Conservation (phyloP, 768 basidiomycete species). For the Xerocomellus amylosporus region DNA sequence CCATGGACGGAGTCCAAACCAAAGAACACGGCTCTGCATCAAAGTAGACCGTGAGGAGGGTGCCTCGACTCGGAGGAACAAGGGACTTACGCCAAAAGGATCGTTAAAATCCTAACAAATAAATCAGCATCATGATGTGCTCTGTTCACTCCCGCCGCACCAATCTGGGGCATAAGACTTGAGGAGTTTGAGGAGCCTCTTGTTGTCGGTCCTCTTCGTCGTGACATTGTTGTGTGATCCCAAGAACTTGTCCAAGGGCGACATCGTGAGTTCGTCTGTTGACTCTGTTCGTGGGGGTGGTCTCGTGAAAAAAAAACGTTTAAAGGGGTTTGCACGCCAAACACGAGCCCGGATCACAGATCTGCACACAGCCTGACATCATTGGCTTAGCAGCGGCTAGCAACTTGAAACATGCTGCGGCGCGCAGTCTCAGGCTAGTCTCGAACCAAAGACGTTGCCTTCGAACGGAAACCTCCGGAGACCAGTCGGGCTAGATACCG, state of each 20-base stretch:
- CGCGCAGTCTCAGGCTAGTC: not conserved
- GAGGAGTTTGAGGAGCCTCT: slow-evolving; percentile 42
- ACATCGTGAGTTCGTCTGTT: slow-evolving; percentile 12
- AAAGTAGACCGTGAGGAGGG: not conserved
- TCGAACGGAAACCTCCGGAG: no score
- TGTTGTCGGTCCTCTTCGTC: slow-evolving; percentile 21
- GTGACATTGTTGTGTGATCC: slow-evolving; percentile 2
- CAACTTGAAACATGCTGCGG: not conserved
- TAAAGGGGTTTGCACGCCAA: not conserved
- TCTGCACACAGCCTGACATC: not conserved
- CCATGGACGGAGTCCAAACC: slow-evolving; percentile 64
- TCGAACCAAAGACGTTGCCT: no score
- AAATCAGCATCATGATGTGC: not conserved
- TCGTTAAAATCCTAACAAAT: slow-evolving; percentile 58
- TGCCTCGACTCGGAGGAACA: not conserved
- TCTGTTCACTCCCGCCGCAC: slow-evolving; percentile 38
- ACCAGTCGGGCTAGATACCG: no score
- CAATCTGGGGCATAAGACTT: slow-evolving; percentile 75
- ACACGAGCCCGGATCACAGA: not conserved
- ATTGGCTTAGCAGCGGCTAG: no score
- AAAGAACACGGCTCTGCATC: slow-evolving; percentile 56
- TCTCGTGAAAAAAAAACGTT: not conserved
- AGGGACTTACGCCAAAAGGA: slow-evolving; percentile 56
- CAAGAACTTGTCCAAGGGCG: slow-evolving; percentile 7
- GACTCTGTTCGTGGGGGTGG: not conserved